Percentiles rank a stretch among this genome's conserved stretches.
Conservation (phyloP, 768 basidiomycete species). For the Clavulina sp. region DNA sequence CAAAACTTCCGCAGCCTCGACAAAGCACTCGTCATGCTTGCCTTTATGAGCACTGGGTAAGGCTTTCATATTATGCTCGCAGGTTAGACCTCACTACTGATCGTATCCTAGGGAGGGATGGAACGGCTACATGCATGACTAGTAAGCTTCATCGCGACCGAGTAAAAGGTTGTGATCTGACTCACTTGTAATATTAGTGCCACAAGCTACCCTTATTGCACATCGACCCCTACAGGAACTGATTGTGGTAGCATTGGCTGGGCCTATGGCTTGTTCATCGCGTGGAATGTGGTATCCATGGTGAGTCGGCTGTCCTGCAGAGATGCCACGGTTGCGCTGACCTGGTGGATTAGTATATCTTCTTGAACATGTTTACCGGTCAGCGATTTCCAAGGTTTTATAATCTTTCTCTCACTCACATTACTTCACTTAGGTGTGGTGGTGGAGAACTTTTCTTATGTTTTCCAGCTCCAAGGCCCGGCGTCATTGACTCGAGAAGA, state of each 20-base stretch:
- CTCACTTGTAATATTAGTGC: slow-evolving; percentile 36
- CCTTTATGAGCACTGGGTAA: slow-evolving; percentile 86
- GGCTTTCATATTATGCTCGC: slow-evolving; percentile 13
- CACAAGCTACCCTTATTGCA: slow-evolving; percentile 64
- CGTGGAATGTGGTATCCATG: slow-evolving; percentile 94
- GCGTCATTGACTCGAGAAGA: slow-evolving; percentile 74
- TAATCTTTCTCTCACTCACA: slow-evolving; percentile 2
- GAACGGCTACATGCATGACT: slow-evolving; percentile 98
- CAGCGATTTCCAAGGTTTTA: slow-evolving; percentile 8
- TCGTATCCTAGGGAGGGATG: slow-evolving; percentile 56
- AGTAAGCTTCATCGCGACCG: slow-evolving; percentile 30
- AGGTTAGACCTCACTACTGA: not conserved
- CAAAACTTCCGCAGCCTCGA: slow-evolving; percentile 70
- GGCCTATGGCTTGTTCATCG: slow-evolving; percentile 77
- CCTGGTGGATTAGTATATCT: slow-evolving; percentile 53
- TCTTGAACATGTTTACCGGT: slow-evolving; percentile 92
- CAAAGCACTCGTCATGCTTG: slow-evolving; percentile 70
- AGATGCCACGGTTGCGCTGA: not conserved
- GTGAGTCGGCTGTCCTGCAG: slow-evolving; percentile 24
- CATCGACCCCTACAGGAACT: slow-evolving; percentile 27
- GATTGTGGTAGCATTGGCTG: slow-evolving; percentile 79
- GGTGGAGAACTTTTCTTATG: slow-evolving; percentile 90
- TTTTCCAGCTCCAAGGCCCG: slow-evolving; percentile 71
- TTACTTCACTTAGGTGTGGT: slow-evolving; percentile 43
- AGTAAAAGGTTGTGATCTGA: not conserved